A percentile compares a stretch with the other conserved stretches of the same genome.
Evolutionary conservation across 2,329 filamentous ascomycete species (phyloP).

Genomic region (Tothia fuscella): DNA sequence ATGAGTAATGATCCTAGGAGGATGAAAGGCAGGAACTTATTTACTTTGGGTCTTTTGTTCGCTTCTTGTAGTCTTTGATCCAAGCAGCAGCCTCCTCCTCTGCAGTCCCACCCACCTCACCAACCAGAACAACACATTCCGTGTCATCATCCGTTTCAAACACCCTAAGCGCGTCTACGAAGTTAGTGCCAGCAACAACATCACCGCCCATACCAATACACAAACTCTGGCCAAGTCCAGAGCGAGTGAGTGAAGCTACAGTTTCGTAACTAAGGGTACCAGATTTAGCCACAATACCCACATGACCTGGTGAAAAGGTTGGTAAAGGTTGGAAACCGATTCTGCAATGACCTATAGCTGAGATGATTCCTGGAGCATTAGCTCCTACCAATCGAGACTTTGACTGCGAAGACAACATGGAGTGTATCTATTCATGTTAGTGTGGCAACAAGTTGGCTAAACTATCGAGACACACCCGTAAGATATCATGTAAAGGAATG

Average conservation of each 20-base stretch:
- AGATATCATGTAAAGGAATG: slow-evolving; percentile 65
- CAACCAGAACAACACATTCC: slow-evolving; percentile 58
- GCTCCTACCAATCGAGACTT: slow-evolving; percentile 64
- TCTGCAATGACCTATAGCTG: slow-evolving; percentile 55
- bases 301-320: slow-evolving; percentile 55
- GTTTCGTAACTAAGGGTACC: slow-evolving; percentile 73
- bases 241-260: slow-evolving; percentile 59
- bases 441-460: neutral
- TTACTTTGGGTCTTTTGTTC: slow-evolving; percentile 50
- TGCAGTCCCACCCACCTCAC: slow-evolving; percentile 58
- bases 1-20: slow-evolving; percentile 11
- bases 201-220: slow-evolving; percentile 72
- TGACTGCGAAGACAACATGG: slow-evolving; percentile 58
- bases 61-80: slow-evolving; percentile 53
- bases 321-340: slow-evolving; percentile 68
- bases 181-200: slow-evolving; percentile 59
- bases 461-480: slow-evolving; percentile 41
- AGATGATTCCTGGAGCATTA: slow-evolving; percentile 74
- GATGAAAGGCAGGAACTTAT: slow-evolving; percentile 17
- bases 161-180: slow-evolving; percentile 57
- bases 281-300: slow-evolving; percentile 70
- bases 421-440: slow-evolving; percentile 41
- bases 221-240: slow-evolving; percentile 65
- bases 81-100: slow-evolving; percentile 63
- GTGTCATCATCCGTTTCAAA: slow-evolving; percentile 57